Evolutionary conservation across 2,329 filamentous ascomycete species (phyloP), one percentile per base, ranked within the genome.

Genomic region (Venturia nashicola): DNA sequence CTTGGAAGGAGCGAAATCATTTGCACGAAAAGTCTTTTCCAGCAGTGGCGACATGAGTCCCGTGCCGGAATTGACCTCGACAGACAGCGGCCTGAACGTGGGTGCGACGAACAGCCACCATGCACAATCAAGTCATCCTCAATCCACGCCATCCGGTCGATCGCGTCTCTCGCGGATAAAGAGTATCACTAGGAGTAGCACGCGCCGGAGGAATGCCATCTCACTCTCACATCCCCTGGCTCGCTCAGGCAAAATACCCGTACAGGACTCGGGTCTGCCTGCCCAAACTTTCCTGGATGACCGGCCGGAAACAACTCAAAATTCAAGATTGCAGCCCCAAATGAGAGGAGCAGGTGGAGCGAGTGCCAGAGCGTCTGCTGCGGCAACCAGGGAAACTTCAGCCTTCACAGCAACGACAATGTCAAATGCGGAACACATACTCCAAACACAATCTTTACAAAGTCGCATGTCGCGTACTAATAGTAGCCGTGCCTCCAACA

Each of bases 21-120:
- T 63, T 9, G 61, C 39, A 3, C 61, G 61, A n/a, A 63, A 42
- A 36, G 36, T 46, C 32, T 32, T 63, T 7, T 16, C 20, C 46
- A 43, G 20, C 61, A 39, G 48, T 27, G 23, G 61, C 32, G 61
- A 63, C 48, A 63, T 63, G 61, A 46, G 61, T 40, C 34, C 61
- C 5, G 48, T 63, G 12, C 51, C 51, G 6, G 51, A 57, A n/a
- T 20, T 57, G 51, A 16, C 18, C 32, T 57, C 51, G 32, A 57
- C 51, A 20, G 51, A 57, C 32, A 57, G 51, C 23, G 51, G 51
- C 14, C 51, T 57, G 14, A 57, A 34, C 16, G 51, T 57, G 3
- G 23, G 39, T 36, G 51, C 51, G 7, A 36, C 32, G 5, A 32
- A 34, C 27, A 57, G 3, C 18, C 27, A 36, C 32, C 27, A 57